Evolutionary conservation across 352 stramenopile genomes (phyloP), one percentile per base, ranked within the genome.

Genomic region (Phytopythium helicoides): DNA sequence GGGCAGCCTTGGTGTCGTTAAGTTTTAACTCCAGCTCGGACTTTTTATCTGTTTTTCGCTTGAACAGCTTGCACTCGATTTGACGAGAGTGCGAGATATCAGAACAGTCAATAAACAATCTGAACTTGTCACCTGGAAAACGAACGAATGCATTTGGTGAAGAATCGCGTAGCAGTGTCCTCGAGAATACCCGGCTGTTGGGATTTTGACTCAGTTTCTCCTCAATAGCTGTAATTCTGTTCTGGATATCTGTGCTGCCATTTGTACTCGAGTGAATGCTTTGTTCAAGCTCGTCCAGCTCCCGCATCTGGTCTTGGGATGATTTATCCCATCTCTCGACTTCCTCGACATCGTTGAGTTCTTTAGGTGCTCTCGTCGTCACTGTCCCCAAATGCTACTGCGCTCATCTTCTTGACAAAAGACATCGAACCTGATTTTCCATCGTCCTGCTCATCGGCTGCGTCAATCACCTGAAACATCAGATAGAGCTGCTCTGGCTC

Each of bases 41-140:
- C 12, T 46, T 52, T 10, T 60, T 46, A 1, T 60, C 71, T 26
- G 60, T 67, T 21, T 77, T 71, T 8, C 66, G 59, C 58, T 83
- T 83, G 56, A 78, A 80, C 10, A 83, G 37, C 39, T 78, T 80
- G 42, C 68, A 78, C 16, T 78, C 66, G 6, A 83, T 38, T 3
- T 72, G 52, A n/a, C 71, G 62, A n/a, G 7, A 23, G 0, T 57
- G 47, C 0, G 21, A n/a, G 11, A 21, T 44, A 6, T 59, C 45
- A 9, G 58, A 52, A 8, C 60, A 40, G 26, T 72, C 44, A 4
- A 76, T 53, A 41, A 62, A 80, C 8, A 83, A 21, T 3, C 69
- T 60, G 34, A 83, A 78, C 12, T 68, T 38, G n/a, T 83, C 69
- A 11, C 66, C 55, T 6, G 69, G 64, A 25, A 83, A 83, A 9